A percentile compares a stretch with the other conserved stretches of the same genome.
Evolutionary conservation across 2,329 filamentous ascomycete genomes (phyloP).

Genomic region (Emericellopsis cladophorae): DNA sequence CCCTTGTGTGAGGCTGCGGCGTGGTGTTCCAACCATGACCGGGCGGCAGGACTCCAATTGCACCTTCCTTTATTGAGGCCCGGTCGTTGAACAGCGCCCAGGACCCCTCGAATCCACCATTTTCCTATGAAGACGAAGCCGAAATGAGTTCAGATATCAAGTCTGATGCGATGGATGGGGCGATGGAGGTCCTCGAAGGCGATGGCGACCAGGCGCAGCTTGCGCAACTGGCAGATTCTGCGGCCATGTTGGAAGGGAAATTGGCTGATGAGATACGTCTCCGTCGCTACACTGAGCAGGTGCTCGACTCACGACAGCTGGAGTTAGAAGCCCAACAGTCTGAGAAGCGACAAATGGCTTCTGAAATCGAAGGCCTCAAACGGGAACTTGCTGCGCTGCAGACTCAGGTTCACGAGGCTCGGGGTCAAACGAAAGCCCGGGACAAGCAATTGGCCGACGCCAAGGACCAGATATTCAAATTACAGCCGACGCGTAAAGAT

Average conservation of each 20-base stretch:
- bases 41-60: not conserved
- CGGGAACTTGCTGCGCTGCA: slow-evolving; percentile 16
- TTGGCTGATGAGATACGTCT: slow-evolving; percentile 17
- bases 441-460: slow-evolving; percentile 15
- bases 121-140: too few relatives aligned
- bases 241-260: slow-evolving; percentile 9
- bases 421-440: slow-evolving; percentile 11
- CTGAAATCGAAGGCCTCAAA: slow-evolving; percentile 15
- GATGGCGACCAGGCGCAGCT: too few relatives aligned
- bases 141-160: too few relatives aligned
- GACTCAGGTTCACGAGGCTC: slow-evolving; percentile 16
- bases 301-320: slow-evolving; percentile 21
- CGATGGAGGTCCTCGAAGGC: too few relatives aligned
- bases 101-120: too few relatives aligned
- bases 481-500: slow-evolving; percentile 18
- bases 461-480: slow-evolving; percentile 17
- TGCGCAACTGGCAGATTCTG: too few relatives aligned
- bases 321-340: slow-evolving; percentile 18
- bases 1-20: not conserved
- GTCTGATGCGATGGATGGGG: too few relatives aligned
- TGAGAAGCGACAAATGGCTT: slow-evolving; percentile 13
- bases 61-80: not conserved
- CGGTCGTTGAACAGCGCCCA: too few relatives aligned
- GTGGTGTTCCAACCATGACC: not conserved
- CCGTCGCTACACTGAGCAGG: slow-evolving; percentile 20